Evolutionary conservation across 2,329 filamentous ascomycete species (phyloP), one percentile per base, ranked within the genome.

Genomic region (Scedosporium minutisporum): DNA sequence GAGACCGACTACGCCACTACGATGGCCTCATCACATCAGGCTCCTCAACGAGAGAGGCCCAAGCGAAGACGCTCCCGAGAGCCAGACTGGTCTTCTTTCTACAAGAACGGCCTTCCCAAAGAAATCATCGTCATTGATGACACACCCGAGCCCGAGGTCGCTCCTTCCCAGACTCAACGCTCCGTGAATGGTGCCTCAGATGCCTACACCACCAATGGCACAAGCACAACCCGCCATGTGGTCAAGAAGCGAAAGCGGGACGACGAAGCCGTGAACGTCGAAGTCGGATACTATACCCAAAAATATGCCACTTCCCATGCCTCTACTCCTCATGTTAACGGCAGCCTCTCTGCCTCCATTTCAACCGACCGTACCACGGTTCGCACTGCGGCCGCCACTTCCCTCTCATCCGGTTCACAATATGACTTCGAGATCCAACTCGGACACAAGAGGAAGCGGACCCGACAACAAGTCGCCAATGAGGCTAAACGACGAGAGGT

Each of bases 361-460:
- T 96, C 91, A 4, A 95, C 88, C 67, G 91, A 93, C 74, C 86
- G 91, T 66, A 96, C 90, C 14, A 89, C 89, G 38, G 79, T 93
- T 63, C 87, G 93, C 70, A 95, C 91, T 3, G 97, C 93, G 0
- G 93, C 93, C 53, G 87, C 92, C 4, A 97, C 95, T 0, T 97
- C 93, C 4, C 76, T 85, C 51, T 86, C 85, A 0, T 85, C 84
- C 3, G 82, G 79, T 63, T 76, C 81, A 64, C 81, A 84, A 57
- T 87, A 90, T 70, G 87, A 90, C 60, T 84, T 87, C 67, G 83
- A 87, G 60, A 78, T 79, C 38, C 80, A 83, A 61, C 79, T 85
- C n/a, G 91, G 92, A 41, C 89, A 95, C 74, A 97, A 97, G 78
- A 85, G 93, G 70, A 97, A 96, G 77, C 85, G 95, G 16, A 91